Evolutionary conservation across 2,329 filamentous ascomycete genomes (phyloP), one percentile per base, ranked within the genome.

Genomic region (Hypoxylon sp.): DNA sequence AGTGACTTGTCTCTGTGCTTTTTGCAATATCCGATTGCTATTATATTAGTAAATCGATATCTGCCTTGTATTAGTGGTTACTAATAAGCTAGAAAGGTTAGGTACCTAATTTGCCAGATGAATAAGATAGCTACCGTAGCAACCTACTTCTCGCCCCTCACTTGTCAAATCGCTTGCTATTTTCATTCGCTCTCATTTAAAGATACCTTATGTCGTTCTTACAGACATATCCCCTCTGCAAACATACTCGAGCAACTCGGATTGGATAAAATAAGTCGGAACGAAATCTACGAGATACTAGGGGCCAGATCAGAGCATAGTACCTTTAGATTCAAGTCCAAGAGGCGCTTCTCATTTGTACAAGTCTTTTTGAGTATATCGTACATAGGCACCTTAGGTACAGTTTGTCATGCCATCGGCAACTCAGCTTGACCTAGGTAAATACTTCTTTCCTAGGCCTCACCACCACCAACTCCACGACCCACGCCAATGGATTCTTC

Each of bases 281-380:
- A 31, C 29, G 29, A 31, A 31, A 31, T 31, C 29, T 6, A 31
- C 29, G 5, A 31, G 5, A 31, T 31, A 31, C 3, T 31, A 31
- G 29, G 5, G 29, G 9, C 6, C 29, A 31, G 3, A 31, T 31
- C 29, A 31, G 9, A 8, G 9, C 29, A 31, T 31, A 8, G 9
- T 10, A 1, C 8, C 39, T 44, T 11, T 44, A 1, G 17, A 22
- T 22, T 44, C 39, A 22, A n/a, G 39, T 22, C 9, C 9, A 22
- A 10, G 39, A 44, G 39, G 39, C 11, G 11, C 6, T 9, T 22
- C 39, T 22, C 39, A 44, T 44, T 44, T 44, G 39, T 44, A 44
- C 39, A 44, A 22, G 39, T 44, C 17, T 42, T 22, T 39, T 44
- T 44, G 10, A 22, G 39, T 44, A 44, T 44, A 44, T 44, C 39